Percentiles rank a stretch among this genome's conserved stretches.
Conservation (phyloP, 345 rosid genomes). For the Moricandia moricandioides region DNA sequence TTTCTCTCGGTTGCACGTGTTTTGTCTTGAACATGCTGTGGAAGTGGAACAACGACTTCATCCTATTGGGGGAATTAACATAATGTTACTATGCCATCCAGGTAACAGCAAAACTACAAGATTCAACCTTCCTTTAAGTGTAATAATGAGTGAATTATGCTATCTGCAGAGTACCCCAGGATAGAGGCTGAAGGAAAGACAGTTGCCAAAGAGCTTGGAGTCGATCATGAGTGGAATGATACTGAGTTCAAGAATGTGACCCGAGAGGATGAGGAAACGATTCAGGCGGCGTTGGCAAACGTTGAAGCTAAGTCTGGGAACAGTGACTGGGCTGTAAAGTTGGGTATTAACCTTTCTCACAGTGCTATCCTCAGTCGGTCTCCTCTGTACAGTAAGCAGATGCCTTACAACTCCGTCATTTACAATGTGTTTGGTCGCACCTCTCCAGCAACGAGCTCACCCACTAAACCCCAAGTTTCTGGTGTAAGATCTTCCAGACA, state of each 20-base stretch:
- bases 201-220: slow-evolving; percentile 72
- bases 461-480: slow-evolving; percentile 38
- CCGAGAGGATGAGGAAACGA: slow-evolving; percentile 67
- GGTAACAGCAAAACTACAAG: slow-evolving; percentile 39
- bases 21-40: slow-evolving; percentile 97
- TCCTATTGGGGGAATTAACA: slow-evolving; percentile 75
- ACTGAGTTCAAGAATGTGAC: slow-evolving; percentile 56
- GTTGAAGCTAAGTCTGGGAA: slow-evolving; percentile 79
- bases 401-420: slow-evolving; percentile 89
- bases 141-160: not conserved
- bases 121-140: too few species aligned
- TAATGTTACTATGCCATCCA: slow-evolving; percentile 88
- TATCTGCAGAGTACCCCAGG: slow-evolving; percentile 81
- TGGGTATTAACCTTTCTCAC: slow-evolving; percentile 86
- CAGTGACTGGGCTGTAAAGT: slow-evolving; percentile 94
- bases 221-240: slow-evolving; percentile 58
- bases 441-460: slow-evolving; percentile 52
- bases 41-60: slow-evolving; percentile 84
- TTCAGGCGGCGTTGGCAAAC: slow-evolving; percentile 65
- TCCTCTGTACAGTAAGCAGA: slow-evolving; percentile 88
- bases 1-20: slow-evolving; percentile 82
- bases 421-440: slow-evolving; percentile 80
- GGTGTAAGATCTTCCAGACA: slow-evolving; percentile 58
- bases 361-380: slow-evolving; percentile 85
- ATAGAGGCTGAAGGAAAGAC: slow-evolving; percentile 79